Percentiles rank a stretch among this genome's conserved stretches.
These are phyloP conservation scores for Gnomoniopsis smithogilvyi DNA, from an alignment of 2,329 filamentous ascomycete genomes.

Conservation along the genomic window DNA sequence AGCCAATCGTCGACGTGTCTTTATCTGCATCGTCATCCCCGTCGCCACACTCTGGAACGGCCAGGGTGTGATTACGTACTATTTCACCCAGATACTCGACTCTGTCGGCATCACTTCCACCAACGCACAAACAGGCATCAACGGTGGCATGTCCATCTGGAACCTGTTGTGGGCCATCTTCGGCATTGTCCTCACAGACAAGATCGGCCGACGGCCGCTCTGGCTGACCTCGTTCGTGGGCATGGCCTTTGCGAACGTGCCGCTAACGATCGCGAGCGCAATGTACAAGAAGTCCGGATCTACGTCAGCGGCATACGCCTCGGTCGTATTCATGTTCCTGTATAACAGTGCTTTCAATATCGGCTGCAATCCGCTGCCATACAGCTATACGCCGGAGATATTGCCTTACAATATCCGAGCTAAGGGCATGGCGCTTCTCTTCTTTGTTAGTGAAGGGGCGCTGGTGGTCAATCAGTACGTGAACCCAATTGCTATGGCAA, in stretches of 20 bases:
- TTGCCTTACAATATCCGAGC: conserved; percentile 1
- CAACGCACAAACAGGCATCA: conserved; percentile 24
- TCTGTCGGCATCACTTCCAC: conserved; percentile 3
- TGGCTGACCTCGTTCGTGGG: not conserved
- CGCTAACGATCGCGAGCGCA: not conserved
- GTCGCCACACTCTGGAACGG: conserved; percentile 2
- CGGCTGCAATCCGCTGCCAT: conserved; percentile 4
- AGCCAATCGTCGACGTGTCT: conserved; percentile 1
- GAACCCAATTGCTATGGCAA: conserved; percentile 30
- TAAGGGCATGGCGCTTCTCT: not conserved
- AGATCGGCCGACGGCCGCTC: not conserved
- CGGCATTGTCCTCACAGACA: not conserved
- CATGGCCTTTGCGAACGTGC: not conserved
- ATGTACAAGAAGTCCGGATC: not conserved
- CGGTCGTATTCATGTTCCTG: conserved; percentile 1
- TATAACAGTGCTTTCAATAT: conserved; percentile 3
- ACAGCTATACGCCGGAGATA: conserved; percentile 3
- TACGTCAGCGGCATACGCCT: not conserved
- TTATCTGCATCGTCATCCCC: not conserved
- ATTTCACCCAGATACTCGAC: conserved; percentile 4
- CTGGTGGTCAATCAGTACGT: conserved; percentile 31
- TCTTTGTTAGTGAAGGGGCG: not conserved
- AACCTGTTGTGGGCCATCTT: not conserved
- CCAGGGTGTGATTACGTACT: conserved; percentile 8
- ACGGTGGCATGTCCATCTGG: conserved; percentile 29